Evolutionary conservation across 768 basidiomycete genomes (phyloP).

Genomic region (Rhizopogon salebrosus): DNA sequence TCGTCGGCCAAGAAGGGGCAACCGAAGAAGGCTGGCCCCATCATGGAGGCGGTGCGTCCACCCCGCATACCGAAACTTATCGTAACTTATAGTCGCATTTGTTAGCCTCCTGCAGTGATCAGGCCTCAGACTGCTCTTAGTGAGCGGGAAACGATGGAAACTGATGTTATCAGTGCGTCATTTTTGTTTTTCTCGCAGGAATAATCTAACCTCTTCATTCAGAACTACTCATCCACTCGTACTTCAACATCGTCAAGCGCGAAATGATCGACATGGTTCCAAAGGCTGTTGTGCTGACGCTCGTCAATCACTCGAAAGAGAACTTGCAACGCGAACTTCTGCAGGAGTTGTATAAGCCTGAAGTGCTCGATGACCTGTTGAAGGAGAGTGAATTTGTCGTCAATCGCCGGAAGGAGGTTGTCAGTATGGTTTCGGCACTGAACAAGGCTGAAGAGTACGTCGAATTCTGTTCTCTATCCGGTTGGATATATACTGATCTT

Average conservation of each 20-base stretch:
- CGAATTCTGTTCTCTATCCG: slow-evolving; percentile 1
- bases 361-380: slow-evolving; percentile 89
- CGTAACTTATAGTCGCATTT: not conserved
- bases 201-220: slow-evolving; percentile 5
- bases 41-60: slow-evolving; percentile 51
- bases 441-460: slow-evolving; percentile 91
- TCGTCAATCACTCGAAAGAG: slow-evolving; percentile 92
- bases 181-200: not conserved
- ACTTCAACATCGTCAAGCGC: slow-evolving; percentile 97
- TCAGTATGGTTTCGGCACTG: slow-evolving; percentile 87
- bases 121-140: slow-evolving; percentile 86
- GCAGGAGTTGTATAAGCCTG: slow-evolving; percentile 95
- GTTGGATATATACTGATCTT: slow-evolving; percentile 9
- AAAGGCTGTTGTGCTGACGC: slow-evolving; percentile 87
- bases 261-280: slow-evolving; percentile 99
- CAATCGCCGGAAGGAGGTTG: slow-evolving; percentile 87
- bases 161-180: slow-evolving; percentile 94
- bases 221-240: slow-evolving; percentile 95
- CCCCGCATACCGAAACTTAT: not conserved
- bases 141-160: slow-evolving; percentile 97
- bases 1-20: slow-evolving; percentile 56
- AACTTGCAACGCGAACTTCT: slow-evolving; percentile 90
- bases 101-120: slow-evolving; percentile 78
- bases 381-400: slow-evolving; percentile 93
- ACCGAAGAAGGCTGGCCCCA: slow-evolving; percentile 55